Evolutionary conservation across 2,329 filamentous ascomycete genomes (phyloP), one percentile per base, ranked within the genome.

Genomic region (Neospermospora avenae): DNA sequence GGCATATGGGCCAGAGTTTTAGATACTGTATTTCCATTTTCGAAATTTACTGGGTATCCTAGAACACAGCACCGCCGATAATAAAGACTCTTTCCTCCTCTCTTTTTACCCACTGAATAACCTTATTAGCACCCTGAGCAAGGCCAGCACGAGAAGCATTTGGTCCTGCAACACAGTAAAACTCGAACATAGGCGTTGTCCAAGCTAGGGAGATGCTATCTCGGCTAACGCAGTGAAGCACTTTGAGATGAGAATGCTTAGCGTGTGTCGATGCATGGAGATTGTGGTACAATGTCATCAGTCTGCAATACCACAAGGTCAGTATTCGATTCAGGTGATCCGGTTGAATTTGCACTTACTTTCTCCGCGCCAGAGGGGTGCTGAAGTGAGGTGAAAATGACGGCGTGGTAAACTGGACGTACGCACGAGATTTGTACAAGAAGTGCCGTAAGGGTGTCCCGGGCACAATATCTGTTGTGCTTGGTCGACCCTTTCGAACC

Each of bases 41-140:
- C 46, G 41, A 37, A n/a, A n/a, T 31, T 39, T 39, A 24, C 2
- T 55, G 39, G 13, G 11, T 7, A n/a, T 53, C 13, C 53, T 67
- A 73, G 48, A 88, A 89, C 67, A 98, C 93, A 45, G 93, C 95
- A n/a, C 95, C 96, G 1, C 95, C 95, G 71, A 99, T 95, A 61
- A 99, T 96, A 72, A 99, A 99, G 5, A 98, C 78, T 59, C 95
- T 81, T 75, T 98, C 93, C 75, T 98, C 93, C 75, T 99, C 95
- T 66, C 87, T 82, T 71, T 90, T 88, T 1, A 93, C 88, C 93
- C 93, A 99, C 71, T 95, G 90, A 5, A 96, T 87, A 53, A 99
- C 85, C 75, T 89, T 88, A 72, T 95, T 96, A 35, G 93, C 93
- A 11, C 89, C 91, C 73, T 93, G 89, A 10, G 91, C 90, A 69